Evolutionary conservation across 2,329 filamentous ascomycete genomes (phyloP), one percentile per base, ranked within the genome.

Genomic region (Phialophora verrucosa): DNA sequence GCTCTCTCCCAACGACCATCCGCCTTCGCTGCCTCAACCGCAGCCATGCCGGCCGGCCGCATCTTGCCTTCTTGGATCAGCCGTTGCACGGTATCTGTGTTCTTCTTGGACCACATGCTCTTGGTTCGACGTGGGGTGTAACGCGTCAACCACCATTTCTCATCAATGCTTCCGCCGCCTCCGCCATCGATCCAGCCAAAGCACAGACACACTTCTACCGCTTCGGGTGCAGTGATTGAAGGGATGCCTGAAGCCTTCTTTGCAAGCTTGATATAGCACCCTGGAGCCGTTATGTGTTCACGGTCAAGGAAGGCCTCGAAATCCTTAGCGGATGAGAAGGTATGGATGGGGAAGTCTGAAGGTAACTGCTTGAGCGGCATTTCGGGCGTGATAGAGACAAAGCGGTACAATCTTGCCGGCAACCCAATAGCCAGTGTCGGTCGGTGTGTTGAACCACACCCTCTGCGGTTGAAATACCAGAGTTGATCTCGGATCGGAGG

Each of bases 181-280:
- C 86, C 85, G 2, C 59, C 59, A 73, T 89, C 86, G 64, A 88
- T 89, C 86, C 87, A 89, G 50, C 87, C 87, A 71, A 83, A 84
- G 73, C 86, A 88, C 6, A 89, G 78, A 0, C 86, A 85, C 38
- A 79, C 75, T 72, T 88, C 83, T 20, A 88, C 79, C 0, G 86
- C 86, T 72, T 87, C 75, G 6, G 76, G 66, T 72, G 80, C 73
- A 17, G 79, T 81, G 14, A 87, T 75, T 0, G 83, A 83, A 0
- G 77, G 68, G n/a, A 79, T 74, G 3, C 75, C 73, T 1, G 80
- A 79, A 23, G 74, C 63, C 64, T 84, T 86, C 64, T 86, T 86
- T 55, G 79, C 78, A 27, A 85, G 76, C 59, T 82, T 79, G 17
- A 86, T 75, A 77, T 83, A 83, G 60, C 85, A 69, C 0, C 82